Conservation (phyloP, 768 basidiomycete genomes). For the Serendipita sp. region DNA sequence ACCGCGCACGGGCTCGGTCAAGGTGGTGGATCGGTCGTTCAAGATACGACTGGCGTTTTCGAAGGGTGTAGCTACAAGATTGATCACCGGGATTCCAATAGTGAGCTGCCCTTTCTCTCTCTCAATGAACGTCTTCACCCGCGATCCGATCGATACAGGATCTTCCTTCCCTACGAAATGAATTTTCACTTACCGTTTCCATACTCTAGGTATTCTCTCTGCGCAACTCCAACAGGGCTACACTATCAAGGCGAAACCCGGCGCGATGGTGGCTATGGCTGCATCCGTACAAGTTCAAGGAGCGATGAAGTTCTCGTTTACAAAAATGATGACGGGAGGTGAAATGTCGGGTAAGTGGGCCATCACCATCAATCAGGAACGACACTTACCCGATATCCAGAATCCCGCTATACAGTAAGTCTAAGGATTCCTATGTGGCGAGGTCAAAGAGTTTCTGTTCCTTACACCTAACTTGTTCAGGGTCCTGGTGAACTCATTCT, state of each 20-base stretch:
- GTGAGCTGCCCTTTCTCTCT: background rate
- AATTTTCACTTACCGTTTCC: too few relatives aligned
- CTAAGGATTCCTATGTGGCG: constrained; percentile 14
- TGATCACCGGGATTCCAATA: constrained; percentile 22
- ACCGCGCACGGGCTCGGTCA: background rate
- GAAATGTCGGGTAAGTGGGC: constrained; percentile 11
- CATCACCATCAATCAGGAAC: background rate
- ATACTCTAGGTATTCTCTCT: constrained; percentile 14
- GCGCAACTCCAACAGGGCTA: constrained; percentile 18
- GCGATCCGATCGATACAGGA: too few relatives aligned
- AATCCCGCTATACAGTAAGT: background rate
- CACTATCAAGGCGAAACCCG: constrained; percentile 20
- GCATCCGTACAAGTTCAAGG: constrained; percentile 20
- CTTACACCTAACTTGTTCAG: background rate
- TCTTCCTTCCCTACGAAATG: too few relatives aligned
- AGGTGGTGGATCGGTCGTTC: background rate
- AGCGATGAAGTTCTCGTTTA: constrained; percentile 15
- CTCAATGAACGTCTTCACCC: too few relatives aligned
- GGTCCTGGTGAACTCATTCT: constrained; percentile 21
- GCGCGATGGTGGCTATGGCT: constrained; percentile 23
- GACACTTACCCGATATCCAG: background rate
- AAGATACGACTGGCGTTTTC: constrained; percentile 15
- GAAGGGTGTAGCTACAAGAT: constrained; percentile 19
- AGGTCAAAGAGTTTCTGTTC: background rate
- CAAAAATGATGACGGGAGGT: constrained; percentile 19